Evolutionary conservation across 2,329 filamentous ascomycete species (phyloP).

Genomic region (Scolecobasidium constrictum): DNA sequence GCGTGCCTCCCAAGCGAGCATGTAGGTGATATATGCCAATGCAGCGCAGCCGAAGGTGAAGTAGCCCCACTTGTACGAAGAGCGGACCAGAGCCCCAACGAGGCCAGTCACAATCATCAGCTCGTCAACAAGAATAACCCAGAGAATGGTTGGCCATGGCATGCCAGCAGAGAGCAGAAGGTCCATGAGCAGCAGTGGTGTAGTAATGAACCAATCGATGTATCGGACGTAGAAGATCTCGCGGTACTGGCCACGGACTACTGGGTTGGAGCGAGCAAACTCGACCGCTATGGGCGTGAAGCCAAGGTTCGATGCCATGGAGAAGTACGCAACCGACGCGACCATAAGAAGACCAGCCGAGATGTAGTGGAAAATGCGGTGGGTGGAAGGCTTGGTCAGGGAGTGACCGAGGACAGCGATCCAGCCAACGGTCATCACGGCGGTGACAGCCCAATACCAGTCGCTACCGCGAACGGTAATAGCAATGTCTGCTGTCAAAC

Average conservation of each 20-base stretch:
- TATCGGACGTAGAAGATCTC: conserved; percentile 59
- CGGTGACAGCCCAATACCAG: conserved; percentile 52
- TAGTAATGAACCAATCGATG: conserved; percentile 55
- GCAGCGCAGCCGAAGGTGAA: conserved; percentile 42
- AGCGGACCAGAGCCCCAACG: conserved; percentile 51
- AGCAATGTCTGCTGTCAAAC: conserved; percentile 38
- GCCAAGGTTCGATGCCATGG: conserved; percentile 56
- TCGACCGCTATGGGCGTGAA: conserved; percentile 53
- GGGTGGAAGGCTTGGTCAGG: conserved; percentile 40
- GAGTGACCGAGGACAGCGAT: conserved; percentile 43
- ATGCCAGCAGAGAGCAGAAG: conserved; percentile 53
- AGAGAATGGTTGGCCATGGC: conserved; percentile 53
- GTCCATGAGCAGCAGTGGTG: conserved; percentile 51
- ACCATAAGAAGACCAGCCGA: conserved; percentile 47
- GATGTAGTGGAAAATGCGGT: conserved; percentile 55
- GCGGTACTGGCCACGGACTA: conserved; percentile 41
- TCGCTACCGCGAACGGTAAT: conserved; percentile 51
- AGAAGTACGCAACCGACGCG: conserved; percentile 53
- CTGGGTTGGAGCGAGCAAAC: conserved; percentile 35
- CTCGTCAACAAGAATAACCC: conserved; percentile 50
- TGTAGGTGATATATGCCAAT: conserved; percentile 50
- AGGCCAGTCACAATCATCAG: conserved; percentile 59
- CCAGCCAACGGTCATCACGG: conserved; percentile 46
- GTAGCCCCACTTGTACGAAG: conserved; percentile 59
- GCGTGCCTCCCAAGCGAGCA: conserved; percentile 46